Evolutionary conservation across 192 early-diverging fungal species (phyloP).

Genomic region (Glomus cerebriforme): DNA sequence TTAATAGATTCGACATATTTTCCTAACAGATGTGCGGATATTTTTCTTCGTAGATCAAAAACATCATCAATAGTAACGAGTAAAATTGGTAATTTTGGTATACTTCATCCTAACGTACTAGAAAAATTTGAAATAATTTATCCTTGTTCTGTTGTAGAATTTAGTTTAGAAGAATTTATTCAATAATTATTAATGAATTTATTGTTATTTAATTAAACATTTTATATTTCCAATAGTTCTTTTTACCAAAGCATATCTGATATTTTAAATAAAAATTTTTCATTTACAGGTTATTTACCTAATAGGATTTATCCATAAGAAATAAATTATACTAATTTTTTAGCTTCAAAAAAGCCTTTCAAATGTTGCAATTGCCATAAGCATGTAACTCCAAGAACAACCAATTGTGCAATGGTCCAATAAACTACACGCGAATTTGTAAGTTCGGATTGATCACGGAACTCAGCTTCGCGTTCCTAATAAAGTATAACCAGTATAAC

Average conservation of each 20-base stretch:
- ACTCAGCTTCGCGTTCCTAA: conserved; percentile 87
- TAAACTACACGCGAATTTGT: conserved; percentile 83
- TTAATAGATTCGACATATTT: conserved; percentile 77
- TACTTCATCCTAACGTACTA: conserved; percentile 90
- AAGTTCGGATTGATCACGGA: conserved; percentile 81
- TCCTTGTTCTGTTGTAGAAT: conserved; percentile 88
- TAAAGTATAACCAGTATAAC: neutral
- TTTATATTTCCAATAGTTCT: too few species aligned
- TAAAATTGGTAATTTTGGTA: conserved; percentile 84
- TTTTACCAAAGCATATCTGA: too few species aligned
- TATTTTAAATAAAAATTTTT: too few species aligned
- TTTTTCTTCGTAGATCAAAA: conserved; percentile 61
- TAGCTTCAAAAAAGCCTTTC: conserved; percentile 84
- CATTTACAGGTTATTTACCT: too few species aligned
- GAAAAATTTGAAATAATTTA: conserved; percentile 81
- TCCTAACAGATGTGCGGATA: conserved; percentile 87
- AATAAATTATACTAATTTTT: conserved; percentile 79
- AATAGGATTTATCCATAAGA: neutral
- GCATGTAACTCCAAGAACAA: conserved; percentile 72
- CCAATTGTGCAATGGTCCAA: conserved; percentile 87
- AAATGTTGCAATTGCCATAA: conserved; percentile 90
- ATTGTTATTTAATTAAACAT: too few species aligned
- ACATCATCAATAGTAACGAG: conserved; percentile 33
- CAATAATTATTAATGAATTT: conserved; percentile 41
- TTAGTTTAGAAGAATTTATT: conserved; percentile 95